Percentiles rank a stretch among this genome's conserved stretches.
phyloP scores from a whole-genome alignment of 2,329 filamentous ascomycete genomes.

The Coniella vitis region DNA sequence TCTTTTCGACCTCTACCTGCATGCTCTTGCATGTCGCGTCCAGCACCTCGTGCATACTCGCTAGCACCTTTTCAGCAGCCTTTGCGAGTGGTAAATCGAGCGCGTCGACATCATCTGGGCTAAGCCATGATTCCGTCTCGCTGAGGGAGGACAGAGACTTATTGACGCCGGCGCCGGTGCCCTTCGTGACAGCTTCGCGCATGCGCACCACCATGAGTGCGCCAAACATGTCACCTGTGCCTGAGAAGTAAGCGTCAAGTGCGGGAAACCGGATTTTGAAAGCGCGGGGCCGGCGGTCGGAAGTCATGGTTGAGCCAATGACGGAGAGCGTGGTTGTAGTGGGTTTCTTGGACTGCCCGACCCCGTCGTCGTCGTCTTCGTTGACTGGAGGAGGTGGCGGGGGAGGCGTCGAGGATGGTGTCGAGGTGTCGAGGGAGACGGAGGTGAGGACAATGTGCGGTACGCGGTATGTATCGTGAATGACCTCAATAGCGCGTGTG shows the following conservation, averaged over 20 bases:
- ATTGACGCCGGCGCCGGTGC: no score
- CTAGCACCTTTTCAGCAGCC: conserved; percentile 79
- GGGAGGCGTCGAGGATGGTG: conserved; percentile 44
- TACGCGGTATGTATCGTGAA: conserved; percentile 70
- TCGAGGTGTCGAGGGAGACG: conserved; percentile 70
- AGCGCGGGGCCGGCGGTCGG: conserved; percentile 61
- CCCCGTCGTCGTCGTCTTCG: neutral
- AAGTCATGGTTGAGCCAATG: conserved; percentile 64
- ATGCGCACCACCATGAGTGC: conserved; percentile 83
- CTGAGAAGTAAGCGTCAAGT: conserved; percentile 90
- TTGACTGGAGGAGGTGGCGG: neutral
- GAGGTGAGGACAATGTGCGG: conserved; percentile 93
- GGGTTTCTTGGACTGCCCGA: conserved; percentile 54
- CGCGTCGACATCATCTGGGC: conserved; percentile 61
- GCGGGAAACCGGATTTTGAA: conserved; percentile 84
- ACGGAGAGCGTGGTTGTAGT: conserved; percentile 88
- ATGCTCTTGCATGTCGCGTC: conserved; percentile 61
- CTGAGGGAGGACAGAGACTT: no score
- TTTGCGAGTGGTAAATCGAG: conserved; percentile 73
- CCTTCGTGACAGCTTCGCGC: conserved; percentile 65
- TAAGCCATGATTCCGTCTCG: conserved; percentile 62
- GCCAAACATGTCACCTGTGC: conserved; percentile 97
- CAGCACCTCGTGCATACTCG: conserved; percentile 86
- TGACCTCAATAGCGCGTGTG: conserved; percentile 63
- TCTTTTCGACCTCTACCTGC: conserved; percentile 40